Conservation (phyloP, 2,329 filamentous ascomycete species). For the Rhynchosporium secalis region DNA sequence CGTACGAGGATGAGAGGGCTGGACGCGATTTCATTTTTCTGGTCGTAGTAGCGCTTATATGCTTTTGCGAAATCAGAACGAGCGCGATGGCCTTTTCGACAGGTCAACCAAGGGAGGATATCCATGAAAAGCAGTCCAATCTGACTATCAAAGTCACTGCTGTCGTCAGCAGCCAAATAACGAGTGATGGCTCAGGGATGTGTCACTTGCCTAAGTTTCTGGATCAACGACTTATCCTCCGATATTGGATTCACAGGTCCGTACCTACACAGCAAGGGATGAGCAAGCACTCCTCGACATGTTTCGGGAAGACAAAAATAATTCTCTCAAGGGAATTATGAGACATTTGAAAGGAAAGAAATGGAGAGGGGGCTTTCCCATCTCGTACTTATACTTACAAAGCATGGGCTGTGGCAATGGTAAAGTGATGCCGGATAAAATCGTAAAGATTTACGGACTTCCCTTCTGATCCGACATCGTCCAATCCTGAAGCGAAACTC, state of each 20-base stretch:
- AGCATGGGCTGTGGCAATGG: slow-evolving; percentile 42
- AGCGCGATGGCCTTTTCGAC: slow-evolving; percentile 36
- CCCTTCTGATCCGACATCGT: slow-evolving; percentile 28
- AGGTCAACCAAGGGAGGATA: slow-evolving; percentile 38
- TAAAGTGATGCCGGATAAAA: slow-evolving; percentile 44
- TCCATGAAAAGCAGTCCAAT: slow-evolving; percentile 36
- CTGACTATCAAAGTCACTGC: slow-evolving; percentile 36
- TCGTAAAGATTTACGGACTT: slow-evolving; percentile 42
- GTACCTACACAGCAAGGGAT: slow-evolving; percentile 18
- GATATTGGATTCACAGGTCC: slow-evolving; percentile 46
- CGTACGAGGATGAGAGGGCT: slow-evolving; percentile 25
- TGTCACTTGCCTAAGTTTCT: slow-evolving; percentile 42
- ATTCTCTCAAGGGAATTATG: too few relatives aligned
- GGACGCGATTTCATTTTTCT: slow-evolving; percentile 26
- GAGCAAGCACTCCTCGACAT: too few relatives aligned
- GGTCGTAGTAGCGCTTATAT: slow-evolving; percentile 18
- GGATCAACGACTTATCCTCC: slow-evolving; percentile 39
- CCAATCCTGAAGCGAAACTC: slow-evolving; percentile 39
- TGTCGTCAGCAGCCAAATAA: background rate
- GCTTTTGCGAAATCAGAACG: slow-evolving; percentile 40
- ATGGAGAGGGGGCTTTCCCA: too few relatives aligned
- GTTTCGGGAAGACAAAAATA: too few relatives aligned
- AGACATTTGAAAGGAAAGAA: too few relatives aligned
- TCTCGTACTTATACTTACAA: slow-evolving; percentile 35
- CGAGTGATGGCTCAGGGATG: background rate